Base-by-base conservation (phyloP, 495 filamentous ascomycete genomes). In the Xylaria intraflava region DNA sequence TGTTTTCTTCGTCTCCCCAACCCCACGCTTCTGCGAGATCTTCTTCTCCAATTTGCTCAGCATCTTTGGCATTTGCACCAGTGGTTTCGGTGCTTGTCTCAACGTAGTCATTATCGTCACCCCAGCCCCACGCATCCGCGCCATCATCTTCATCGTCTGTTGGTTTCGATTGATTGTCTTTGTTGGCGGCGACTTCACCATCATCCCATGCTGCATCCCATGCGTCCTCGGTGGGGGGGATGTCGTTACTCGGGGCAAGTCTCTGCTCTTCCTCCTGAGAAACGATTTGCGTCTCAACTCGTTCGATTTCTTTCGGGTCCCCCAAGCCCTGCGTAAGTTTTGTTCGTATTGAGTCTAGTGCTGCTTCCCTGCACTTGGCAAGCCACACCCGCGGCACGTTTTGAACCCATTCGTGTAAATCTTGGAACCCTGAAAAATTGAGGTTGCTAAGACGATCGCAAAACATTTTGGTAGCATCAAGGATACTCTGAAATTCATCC, bases 341-440 rank as follows among this genome's bases (percentile, higher is more conserved):
- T 46, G 74, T 79, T 43, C 91, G 81, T 6, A 93, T 82, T 19
- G 77, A 75, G 57, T 89, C 83, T 29, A 99, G 72, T 3, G 86
- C 83, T 36, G 78, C 77, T 57, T 93, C 89, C 51, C 84, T 84
- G 52, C 88, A 83, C 64, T 87, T 90, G n/a, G 82, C 79, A 19
- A 96, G 75, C 93, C 93, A 98, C 11, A 90, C 78, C 20, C 80
- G 79, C 5, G 92, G 86, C 6, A 85, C 86, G 44, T 83, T 81
- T 27, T 85, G 81, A 0, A 86, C 82, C 93, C 93, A 98, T 36
- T 88, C 84, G 9, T 81, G 73, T 49, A 97, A 67, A 17, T 83
- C 79, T 51, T 82, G 77, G 20, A 86, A 77, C 17, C 87, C 87
- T 23, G 77, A 76, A 81, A 88, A 90, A 0, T 78, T 75, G 11